A percentile compares a stretch with the other conserved stretches of the same genome.
Evolutionary conservation across 306 rosid species (phyloP).

Genomic region (Prunus salicina): DNA sequence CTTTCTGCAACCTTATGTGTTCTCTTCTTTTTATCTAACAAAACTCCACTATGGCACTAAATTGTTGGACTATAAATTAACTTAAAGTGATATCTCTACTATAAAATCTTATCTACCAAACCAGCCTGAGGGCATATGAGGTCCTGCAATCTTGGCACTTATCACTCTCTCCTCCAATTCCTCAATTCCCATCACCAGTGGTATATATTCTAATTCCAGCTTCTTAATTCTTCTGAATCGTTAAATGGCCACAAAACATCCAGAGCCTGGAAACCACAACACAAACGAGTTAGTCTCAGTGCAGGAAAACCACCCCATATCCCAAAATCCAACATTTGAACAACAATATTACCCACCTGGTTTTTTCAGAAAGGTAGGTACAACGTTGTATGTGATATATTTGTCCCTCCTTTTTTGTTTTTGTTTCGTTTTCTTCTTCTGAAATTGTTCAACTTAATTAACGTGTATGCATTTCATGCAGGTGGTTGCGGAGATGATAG

Average conservation of each 20-base stretch:
- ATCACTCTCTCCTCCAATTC: too few relatives aligned
- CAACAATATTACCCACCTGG: conserved; percentile 44
- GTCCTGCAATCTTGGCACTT: neutral
- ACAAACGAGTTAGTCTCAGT: neutral
- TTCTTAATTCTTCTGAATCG: neutral
- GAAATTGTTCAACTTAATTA: neutral
- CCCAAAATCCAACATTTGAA: conserved; percentile 3
- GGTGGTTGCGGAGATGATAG: conserved; percentile 74
- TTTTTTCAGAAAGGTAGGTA: conserved; percentile 61
- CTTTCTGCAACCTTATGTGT: neutral
- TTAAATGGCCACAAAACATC: neutral
- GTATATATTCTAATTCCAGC: neutral
- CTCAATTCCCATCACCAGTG: neutral
- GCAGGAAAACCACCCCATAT: conserved; percentile 16
- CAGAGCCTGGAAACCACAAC: neutral
- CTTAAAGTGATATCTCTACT: neutral
- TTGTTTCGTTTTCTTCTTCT: neutral
- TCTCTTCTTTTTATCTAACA: too few relatives aligned
- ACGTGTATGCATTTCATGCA: neutral
- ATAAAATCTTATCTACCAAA: neutral
- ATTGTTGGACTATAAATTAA: neutral
- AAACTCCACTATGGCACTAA: neutral
- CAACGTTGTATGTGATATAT: neutral
- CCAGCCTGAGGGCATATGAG: neutral
- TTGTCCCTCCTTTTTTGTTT: neutral